A percentile compares a stretch with the other conserved stretches of the same genome.
Conservation (phyloP, 73 alveolate species). For the Stentor roeselii region DNA sequence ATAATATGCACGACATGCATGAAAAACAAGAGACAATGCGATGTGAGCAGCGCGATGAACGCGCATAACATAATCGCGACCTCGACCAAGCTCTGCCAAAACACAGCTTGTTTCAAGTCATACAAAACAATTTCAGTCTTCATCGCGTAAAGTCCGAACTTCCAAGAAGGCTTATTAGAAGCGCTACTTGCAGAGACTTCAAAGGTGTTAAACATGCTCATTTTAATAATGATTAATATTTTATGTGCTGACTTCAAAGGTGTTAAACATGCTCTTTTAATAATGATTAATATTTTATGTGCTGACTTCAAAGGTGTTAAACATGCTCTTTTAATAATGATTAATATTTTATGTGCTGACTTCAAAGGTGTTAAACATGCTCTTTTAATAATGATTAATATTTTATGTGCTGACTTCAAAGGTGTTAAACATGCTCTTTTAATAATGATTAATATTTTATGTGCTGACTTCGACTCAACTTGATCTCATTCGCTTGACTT, state of each 20-base stretch:
- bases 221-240: conserved; percentile 41
- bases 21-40: not conserved
- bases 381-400: too few species aligned
- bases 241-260: conserved; percentile 31
- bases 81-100: conserved; percentile 4
- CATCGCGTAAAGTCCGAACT: conserved; percentile 1
- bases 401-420: too few species aligned
- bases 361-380: too few species aligned
- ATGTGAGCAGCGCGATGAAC: not conserved
- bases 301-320: too few species aligned
- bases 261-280: too few species aligned
- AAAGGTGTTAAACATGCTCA: too few species aligned
- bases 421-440: too few species aligned
- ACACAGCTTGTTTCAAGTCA: not conserved
- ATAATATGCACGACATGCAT: conserved; percentile 2
- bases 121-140: conserved; percentile 17
- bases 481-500: not conserved
- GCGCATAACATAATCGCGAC: not conserved
- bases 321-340: too few species aligned
- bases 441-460: not conserved
- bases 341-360: too few species aligned
- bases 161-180: too few species aligned
- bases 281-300: too few species aligned
- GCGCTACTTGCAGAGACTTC: too few species aligned
- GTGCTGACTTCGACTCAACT: not conserved